Base-by-base conservation (phyloP, 768 basidiomycete species). In the Cystoderma amianthinum region DNA sequence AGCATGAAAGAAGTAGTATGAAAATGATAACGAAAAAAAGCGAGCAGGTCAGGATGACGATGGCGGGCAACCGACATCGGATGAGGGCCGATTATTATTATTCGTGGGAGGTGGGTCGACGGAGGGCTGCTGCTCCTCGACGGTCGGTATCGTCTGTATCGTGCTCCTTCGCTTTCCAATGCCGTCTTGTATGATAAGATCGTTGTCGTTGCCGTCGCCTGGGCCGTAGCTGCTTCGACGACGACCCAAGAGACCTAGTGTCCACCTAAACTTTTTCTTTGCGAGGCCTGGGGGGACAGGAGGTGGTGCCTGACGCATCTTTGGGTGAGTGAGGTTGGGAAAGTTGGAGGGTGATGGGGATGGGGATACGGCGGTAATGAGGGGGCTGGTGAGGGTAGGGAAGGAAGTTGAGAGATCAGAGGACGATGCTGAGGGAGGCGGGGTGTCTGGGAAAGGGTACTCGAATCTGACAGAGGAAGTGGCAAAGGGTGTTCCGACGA, bases 401-500 rank as follows among this genome's bases (percentile, higher is more conserved):
- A 36, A 36, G 7, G 34, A 19, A 17, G 7, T 6, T 15, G n/a
- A 36, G 44, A 48, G 36, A 44, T 40, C 25, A 36, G 40, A 56
- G 41, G 45, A 43, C 22, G 37, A 47, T 28, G 37, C 24, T 36
- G 39, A 44, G 16, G 48, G 47, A 9, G 46, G 44, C 5, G 49
- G 44, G 32, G 47, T 42, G 3, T 52, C 49, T 13, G 57, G 55
- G 45, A 64, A 62, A 5, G 64, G 62, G 44, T 62, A 62, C 38
- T 62, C 61, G 43, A 58, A 64, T 12, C 50, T 58, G 10, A 56
- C 35, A 3, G 55, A 49, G 22, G 54, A 50, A 1, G 55, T 56
- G 19, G 58, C 53, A 37, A 63, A 65, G 15, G 63, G 63, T 1
- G 63, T 63, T 17, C 62, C 62, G 16, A 65, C 32, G 33, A 63